Conservation (phyloP, 257 asterid species). For the Plantago ovata region DNA sequence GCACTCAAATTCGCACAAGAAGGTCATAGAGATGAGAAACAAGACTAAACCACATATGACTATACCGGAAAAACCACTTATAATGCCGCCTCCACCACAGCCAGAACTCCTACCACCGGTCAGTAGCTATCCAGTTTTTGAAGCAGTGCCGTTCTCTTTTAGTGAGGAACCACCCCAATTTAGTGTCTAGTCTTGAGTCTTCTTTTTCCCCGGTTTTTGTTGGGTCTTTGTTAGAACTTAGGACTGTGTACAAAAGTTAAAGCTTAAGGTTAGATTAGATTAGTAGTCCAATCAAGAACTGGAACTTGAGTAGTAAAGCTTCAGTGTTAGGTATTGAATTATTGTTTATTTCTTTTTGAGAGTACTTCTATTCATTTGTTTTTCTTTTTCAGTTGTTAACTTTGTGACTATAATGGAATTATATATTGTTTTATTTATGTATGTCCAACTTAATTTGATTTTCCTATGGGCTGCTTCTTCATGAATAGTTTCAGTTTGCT, state of each 20-base stretch:
- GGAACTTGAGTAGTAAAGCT: conserved; percentile 1
- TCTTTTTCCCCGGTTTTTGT: neutral
- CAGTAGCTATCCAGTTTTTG: conserved; percentile 44
- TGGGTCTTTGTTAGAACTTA: conserved; percentile 1
- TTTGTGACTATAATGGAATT: too few relatives aligned
- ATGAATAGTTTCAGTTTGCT: too few relatives aligned
- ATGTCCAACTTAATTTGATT: too few relatives aligned
- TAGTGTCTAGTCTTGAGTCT: conserved; percentile 2
- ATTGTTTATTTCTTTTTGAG: neutral
- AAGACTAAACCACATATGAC: conserved; percentile 23
- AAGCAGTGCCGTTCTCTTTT: conserved; percentile 19
- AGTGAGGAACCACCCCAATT: conserved; percentile 19
- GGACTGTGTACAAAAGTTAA: neutral
- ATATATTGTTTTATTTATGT: too few relatives aligned
- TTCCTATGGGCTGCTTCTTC: too few relatives aligned
- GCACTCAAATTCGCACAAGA: conserved; percentile 73
- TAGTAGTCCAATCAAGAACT: neutral
- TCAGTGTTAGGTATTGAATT: conserved; percentile 7
- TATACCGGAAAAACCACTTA: conserved; percentile 1
- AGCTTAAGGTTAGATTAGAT: conserved; percentile 5
- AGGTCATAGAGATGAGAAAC: conserved; percentile 55
- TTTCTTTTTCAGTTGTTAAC: too few relatives aligned
- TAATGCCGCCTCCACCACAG: neutral
- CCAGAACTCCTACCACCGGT: conserved; percentile 48
- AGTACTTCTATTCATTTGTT: neutral